These are phyloP conservation scores for Apiospora sp. DNA, from an alignment of 2,329 filamentous ascomycete species.

Conservation along the genomic window DNA sequence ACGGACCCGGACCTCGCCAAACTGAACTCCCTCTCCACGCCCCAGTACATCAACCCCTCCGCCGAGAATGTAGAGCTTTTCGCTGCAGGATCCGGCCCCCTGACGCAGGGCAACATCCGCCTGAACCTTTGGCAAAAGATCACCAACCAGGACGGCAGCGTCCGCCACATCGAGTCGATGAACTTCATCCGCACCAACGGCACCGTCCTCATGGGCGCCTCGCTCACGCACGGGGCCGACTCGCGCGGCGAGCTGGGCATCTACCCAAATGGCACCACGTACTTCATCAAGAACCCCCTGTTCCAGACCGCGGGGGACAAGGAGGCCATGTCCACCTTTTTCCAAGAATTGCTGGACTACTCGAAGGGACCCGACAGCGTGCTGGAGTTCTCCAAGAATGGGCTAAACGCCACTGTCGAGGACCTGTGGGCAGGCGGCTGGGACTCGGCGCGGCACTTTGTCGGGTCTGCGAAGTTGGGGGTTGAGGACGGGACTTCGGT, in stretches of 20 bases:
- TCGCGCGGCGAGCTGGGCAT: conserved; percentile 37
- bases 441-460: conserved; percentile 2
- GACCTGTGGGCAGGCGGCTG: not conserved
- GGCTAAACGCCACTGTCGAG: not conserved
- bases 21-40: conserved; percentile 22
- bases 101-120: conserved; percentile 36
- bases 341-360: conserved; percentile 28
- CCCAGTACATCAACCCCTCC: conserved; percentile 29
- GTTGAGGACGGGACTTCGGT: conserved; percentile 63
- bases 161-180: conserved; percentile 38
- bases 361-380: conserved; percentile 24
- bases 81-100: conserved; percentile 33
- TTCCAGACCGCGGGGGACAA: conserved; percentile 35
- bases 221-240: conserved; percentile 38
- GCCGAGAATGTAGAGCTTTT: conserved; percentile 32
- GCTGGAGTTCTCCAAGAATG: not conserved
- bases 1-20: not conserved
- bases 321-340: conserved; percentile 26
- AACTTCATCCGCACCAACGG: conserved; percentile 31
- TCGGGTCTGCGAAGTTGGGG: conserved; percentile 67
- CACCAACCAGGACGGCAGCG: conserved; percentile 34
- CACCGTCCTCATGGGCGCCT: conserved; percentile 33
- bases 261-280: conserved; percentile 34
- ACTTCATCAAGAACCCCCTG: conserved; percentile 34
- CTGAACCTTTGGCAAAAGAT: conserved; percentile 36